Conservation (phyloP, 768 basidiomycete genomes). For the Plicaturopsis crispa region DNA sequence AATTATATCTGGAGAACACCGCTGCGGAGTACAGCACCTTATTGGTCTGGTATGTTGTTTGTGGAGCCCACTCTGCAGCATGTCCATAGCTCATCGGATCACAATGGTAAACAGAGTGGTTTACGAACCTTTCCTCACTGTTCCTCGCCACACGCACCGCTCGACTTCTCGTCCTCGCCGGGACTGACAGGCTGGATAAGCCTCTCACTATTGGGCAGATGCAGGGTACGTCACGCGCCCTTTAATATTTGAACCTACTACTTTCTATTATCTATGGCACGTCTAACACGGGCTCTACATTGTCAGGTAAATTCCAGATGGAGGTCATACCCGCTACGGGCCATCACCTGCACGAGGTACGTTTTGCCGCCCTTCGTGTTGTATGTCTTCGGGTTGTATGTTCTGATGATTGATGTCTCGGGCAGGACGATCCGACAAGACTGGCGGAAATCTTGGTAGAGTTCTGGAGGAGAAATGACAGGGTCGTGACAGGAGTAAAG, state of each 20-base stretch:
- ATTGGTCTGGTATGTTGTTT: conserved; percentile 71
- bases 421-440: conserved; percentile 77
- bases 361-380: conserved; percentile 14
- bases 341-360: conserved; percentile 91
- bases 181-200: conserved; percentile 86
- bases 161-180: conserved; percentile 84
- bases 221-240: too few species aligned
- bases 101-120: conserved; percentile 87
- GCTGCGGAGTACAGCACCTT: conserved; percentile 75
- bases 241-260: background rate
- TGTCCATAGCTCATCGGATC: background rate
- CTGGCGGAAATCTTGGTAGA: conserved; percentile 77
- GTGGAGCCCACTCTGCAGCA: background rate
- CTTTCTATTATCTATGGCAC: background rate
- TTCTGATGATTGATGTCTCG: conserved; percentile 1
- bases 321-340: conserved; percentile 82
- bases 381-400: background rate
- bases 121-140: conserved; percentile 66
- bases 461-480: conserved; percentile 89
- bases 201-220: conserved; percentile 96
- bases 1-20: conserved; percentile 81
- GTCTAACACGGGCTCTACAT: conserved; percentile 64
- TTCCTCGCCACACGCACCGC: conserved; percentile 79
- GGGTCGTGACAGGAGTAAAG: conserved; percentile 52
- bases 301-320: conserved; percentile 97